Evolutionary conservation across 768 basidiomycete species (phyloP), one percentile per base, ranked within the genome.

Genomic region (Botryobasidium botryosum): DNA sequence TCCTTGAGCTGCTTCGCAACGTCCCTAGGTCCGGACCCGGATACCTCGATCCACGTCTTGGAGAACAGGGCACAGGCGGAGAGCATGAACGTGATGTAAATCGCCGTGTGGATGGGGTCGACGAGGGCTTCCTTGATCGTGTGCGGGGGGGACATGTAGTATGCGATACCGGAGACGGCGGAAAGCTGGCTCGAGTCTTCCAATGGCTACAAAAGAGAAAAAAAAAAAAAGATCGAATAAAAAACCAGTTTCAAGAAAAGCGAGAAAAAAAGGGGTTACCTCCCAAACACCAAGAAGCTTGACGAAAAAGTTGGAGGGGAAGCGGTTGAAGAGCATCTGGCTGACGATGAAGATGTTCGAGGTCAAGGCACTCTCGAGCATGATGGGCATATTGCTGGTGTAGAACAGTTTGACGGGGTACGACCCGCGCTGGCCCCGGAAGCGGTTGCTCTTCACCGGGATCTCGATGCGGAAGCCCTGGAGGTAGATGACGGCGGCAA

Each of bases 11-110:
- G 92, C 63, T 90, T 92, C 24, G 94, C 94, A 45, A 99, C 78
- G 55, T 99, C 92, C 37, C 94, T 66, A 8, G 92, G 94, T 17
- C 94, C 88, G 44, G 79, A 83, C 13, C 94, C 92, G 2, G 90
- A 96, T 27, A 97, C 87, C 55, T 97, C 92, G 52, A 99, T 97
- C 92, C 94, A 99, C 1, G 92, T 96, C 72, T 97, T 97, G 58
- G 86, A 91, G 70, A 97, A 99, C 52, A 96, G 69, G 12, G 94
- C 92, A 58, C 91, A 97, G 13, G 90, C 87, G 27, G 80, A 74
- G 48, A 91, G 71, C 67, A 92, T 92, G 67, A 96, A 97, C 4
- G 73, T 61, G 60, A 99, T 77, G 63, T 96, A 94, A 55, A 94
- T 66, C 18, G 71, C 69, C 1, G 87, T 90, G 66, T 97, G 94